phyloP scores from a whole-genome alignment of 2,329 filamentous ascomycete genomes.

The Penicillium corylophilum region DNA sequence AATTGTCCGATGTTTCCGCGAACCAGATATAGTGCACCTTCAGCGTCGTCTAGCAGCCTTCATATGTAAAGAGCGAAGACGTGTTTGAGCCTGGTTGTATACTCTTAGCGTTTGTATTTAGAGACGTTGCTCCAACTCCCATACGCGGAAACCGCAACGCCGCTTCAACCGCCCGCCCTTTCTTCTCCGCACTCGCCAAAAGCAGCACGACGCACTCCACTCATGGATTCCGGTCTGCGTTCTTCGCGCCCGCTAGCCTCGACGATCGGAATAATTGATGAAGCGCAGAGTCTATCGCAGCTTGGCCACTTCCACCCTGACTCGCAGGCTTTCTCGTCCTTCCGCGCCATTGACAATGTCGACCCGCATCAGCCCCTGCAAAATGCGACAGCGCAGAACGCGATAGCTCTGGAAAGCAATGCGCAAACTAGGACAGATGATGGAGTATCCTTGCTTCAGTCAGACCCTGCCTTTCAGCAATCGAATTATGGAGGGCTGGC shows the following conservation, averaged over 20 bases:
- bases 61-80: too few relatives aligned
- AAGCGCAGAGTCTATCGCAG: constrained; percentile 23
- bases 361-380: constrained; percentile 18
- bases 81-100: neutral
- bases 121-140: neutral
- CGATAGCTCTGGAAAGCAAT: constrained; percentile 11
- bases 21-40: neutral
- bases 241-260: constrained; percentile 18
- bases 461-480: constrained; percentile 19
- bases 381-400: constrained; percentile 11
- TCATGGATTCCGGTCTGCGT: constrained; percentile 30
- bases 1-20: neutral
- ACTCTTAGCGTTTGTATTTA: neutral
- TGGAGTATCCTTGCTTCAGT: constrained; percentile 21
- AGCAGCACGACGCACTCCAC: constrained; percentile 27
- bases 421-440: constrained; percentile 12
- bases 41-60: too few relatives aligned
- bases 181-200: constrained; percentile 25
- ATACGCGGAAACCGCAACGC: constrained; percentile 14
- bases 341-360: constrained; percentile 27
- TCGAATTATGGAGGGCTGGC: constrained; percentile 16
- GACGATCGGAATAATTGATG: constrained; percentile 22
- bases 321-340: constrained; percentile 28
- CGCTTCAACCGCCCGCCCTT: constrained; percentile 26
- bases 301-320: constrained; percentile 22